Conservation (phyloP, 169 alveolate genomes). For the Cryptosporidium bovis region DNA sequence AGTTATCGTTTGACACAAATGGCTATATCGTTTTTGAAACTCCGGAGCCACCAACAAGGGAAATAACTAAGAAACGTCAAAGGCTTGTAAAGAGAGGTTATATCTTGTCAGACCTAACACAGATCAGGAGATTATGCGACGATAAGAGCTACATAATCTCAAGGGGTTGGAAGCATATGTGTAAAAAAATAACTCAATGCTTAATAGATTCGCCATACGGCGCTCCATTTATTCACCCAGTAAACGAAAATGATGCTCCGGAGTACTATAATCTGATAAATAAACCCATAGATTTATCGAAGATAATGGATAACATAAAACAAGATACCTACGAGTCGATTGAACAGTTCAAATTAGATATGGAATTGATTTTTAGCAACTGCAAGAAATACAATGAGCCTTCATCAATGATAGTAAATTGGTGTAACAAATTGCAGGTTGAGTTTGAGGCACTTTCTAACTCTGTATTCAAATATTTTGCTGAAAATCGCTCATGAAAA, state of each 20-base stretch:
- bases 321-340: constrained; percentile 51
- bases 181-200: constrained; percentile 72
- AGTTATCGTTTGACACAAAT: neutral
- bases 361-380: constrained; percentile 29
- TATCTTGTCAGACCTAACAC: constrained; percentile 41
- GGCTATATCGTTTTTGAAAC: constrained; percentile 29
- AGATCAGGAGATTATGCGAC: constrained; percentile 55
- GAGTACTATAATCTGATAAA: constrained; percentile 50
- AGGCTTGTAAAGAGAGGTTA: constrained; percentile 41
- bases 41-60: constrained; percentile 51
- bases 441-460: constrained; percentile 45
- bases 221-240: constrained; percentile 71
- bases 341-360: constrained; percentile 31
- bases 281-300: constrained; percentile 52
- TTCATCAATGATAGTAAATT: constrained; percentile 41
- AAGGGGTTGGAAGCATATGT: constrained; percentile 73
- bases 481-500: neutral
- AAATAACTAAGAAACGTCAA: constrained; percentile 17
- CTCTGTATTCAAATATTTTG: constrained; percentile 39
- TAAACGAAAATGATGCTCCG: constrained; percentile 71
- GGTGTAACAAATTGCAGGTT: constrained; percentile 54
- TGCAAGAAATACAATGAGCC: constrained; percentile 64
- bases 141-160: constrained; percentile 58
- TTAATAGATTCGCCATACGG: constrained; percentile 69
- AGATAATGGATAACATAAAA: constrained; percentile 53